Evolutionary conservation across 2,329 filamentous ascomycete species (phyloP).

Genomic region (Colletotrichum magnum): DNA sequence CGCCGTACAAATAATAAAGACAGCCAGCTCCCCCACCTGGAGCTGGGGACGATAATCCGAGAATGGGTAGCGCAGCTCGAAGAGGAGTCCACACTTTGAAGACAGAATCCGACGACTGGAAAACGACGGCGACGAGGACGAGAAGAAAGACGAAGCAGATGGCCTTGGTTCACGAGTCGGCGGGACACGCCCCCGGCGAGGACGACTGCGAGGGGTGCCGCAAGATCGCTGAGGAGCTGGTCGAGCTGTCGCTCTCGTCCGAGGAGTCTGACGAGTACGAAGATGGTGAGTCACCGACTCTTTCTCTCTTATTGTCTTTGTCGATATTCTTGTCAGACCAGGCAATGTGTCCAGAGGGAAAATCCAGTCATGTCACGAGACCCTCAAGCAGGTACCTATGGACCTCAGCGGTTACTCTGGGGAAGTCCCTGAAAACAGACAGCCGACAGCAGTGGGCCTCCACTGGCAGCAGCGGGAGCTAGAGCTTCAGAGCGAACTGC

Average conservation of each 20-base stretch:
- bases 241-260: conserved; percentile 25
- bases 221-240: conserved; percentile 37
- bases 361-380: background rate
- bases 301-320: background rate
- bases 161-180: conserved; percentile 20
- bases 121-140: background rate
- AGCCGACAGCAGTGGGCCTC: conserved; percentile 26
- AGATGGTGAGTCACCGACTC: conserved; percentile 26
- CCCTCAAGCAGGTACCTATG: background rate
- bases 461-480: conserved; percentile 20
- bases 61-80: background rate
- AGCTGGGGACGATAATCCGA: background rate
- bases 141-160: background rate
- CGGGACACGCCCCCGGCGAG: conserved; percentile 8
- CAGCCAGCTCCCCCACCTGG: conserved; percentile 14
- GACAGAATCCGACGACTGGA: background rate
- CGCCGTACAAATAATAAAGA: conserved; percentile 30
- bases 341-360: background rate
- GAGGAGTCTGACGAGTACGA: conserved; percentile 34
- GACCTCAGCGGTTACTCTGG: conserved; percentile 3
- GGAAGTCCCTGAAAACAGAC: conserved; percentile 14
- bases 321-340: background rate
- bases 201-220: conserved; percentile 38
- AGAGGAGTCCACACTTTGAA: conserved; percentile 4
- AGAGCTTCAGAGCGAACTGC: conserved; percentile 20